phyloP scores from a whole-genome alignment of 257 asterid species.

The Datura wrightii region DNA sequence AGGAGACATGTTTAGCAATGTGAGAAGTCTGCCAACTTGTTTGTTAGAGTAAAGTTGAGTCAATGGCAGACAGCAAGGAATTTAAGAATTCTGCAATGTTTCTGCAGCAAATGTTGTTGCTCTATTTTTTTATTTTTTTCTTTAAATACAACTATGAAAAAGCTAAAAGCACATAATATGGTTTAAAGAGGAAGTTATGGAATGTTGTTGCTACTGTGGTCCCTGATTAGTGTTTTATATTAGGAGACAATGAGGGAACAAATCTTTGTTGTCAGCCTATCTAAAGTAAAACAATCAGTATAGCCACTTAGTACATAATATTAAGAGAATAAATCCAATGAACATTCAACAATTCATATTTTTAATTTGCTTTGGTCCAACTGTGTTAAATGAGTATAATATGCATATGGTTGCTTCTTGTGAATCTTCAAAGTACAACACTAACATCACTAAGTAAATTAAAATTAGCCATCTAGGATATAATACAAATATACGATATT shows the following conservation, averaged over 20 bases:
- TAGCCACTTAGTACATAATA: slow-evolving; percentile 38
- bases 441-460: not conserved
- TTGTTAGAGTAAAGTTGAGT: slow-evolving; percentile 67
- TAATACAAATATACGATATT: not conserved
- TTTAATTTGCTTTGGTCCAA: slow-evolving; percentile 3
- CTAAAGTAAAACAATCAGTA: slow-evolving; percentile 47
- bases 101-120: slow-evolving; percentile 44
- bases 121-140: slow-evolving; percentile 31
- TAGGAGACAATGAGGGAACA: slow-evolving; percentile 51
- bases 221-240: slow-evolving; percentile 42
- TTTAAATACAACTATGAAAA: too few species aligned
- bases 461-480: not conserved
- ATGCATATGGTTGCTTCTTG: slow-evolving; percentile 20
- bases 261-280: slow-evolving; percentile 56
- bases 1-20: slow-evolving; percentile 67
- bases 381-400: slow-evolving; percentile 27
- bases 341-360: not conserved
- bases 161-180: slow-evolving; percentile 30
- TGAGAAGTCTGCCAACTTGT: slow-evolving; percentile 67
- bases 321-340: slow-evolving; percentile 27
- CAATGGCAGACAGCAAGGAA: slow-evolving; percentile 74
- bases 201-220: slow-evolving; percentile 39
- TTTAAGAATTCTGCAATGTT: slow-evolving; percentile 51
- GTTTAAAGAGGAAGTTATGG: slow-evolving; percentile 39
- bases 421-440: not conserved